Base-by-base conservation (phyloP, 179 eudicot genomes). In the Beta macrorhiza region DNA sequence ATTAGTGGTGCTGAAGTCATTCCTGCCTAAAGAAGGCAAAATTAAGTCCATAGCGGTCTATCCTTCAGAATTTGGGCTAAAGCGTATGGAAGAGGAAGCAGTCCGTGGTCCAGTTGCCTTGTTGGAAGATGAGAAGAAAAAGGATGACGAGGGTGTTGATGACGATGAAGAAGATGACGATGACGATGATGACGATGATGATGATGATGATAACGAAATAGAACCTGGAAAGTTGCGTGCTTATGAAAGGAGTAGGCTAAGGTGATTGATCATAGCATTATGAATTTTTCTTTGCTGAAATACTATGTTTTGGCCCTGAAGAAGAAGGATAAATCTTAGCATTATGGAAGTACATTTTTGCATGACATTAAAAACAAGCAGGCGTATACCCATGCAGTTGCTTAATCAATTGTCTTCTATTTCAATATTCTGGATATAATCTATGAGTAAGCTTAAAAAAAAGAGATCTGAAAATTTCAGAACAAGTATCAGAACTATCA, bases 61-160 rank as follows among this genome's bases (percentile, higher is more conserved):
- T 89, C 99, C 99, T 81, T 92, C 99, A 47, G 99, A 95, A 74
- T 95, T 95, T 84, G 99, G 98, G 76, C 88, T 93, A 74, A 84
- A 93, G 82, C 94, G 96, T 22, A 92, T 95, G 98, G 91, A 89
- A 88, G 98, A 95, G 87, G 99, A 95, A 87, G 99, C 95, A 57
- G 79, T 89, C 25, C 91, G 72, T 82, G 99, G 99, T 82, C 99
- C 99, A 51, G 89, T 87, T 79, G 93, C 88, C 63, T 84, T 95
- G 79, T 95, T 92, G 83, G 93, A 88, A 72, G 89, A 87, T 17
- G 89, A 89, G 7, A 67, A 90, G 22, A 82, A 82, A 22, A 49
- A 86, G 47, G 82, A 78, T 16, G 87, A 74, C 52, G 79, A 82
- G 56, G 88, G 81, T 64, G 82, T 55, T 2, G 85, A 72, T 29